Conservation (phyloP, 192 early-diverging fungal genomes). For the Spizellomyces punctatus region DNA sequence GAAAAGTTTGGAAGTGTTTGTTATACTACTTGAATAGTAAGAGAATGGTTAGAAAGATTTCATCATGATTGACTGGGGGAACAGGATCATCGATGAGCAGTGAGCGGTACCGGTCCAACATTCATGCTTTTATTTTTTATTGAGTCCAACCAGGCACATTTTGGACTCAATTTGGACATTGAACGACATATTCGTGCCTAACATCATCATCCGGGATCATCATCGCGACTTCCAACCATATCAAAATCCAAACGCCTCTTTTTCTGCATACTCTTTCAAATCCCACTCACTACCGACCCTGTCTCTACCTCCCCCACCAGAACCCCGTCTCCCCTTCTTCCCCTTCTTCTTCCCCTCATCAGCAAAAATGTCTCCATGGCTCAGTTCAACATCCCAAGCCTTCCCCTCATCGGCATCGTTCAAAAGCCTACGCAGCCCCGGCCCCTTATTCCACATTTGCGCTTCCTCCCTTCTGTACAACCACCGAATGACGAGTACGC, state of each 20-base stretch:
- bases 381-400: slow-evolving; percentile 43
- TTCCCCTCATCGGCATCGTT: slow-evolving; percentile 45
- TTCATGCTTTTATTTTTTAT: too few species aligned
- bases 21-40: too few species aligned
- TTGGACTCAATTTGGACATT: too few species aligned
- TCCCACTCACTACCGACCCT: slow-evolving; percentile 21
- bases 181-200: too few species aligned
- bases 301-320: not conserved
- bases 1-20: too few species aligned
- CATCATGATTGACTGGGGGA: too few species aligned
- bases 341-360: slow-evolving; percentile 19
- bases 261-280: slow-evolving; percentile 26
- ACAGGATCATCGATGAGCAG: too few species aligned
- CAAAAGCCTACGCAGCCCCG: slow-evolving; percentile 38
- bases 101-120: too few species aligned
- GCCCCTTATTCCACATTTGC: slow-evolving; percentile 32
- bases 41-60: too few species aligned
- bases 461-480: slow-evolving; percentile 35
- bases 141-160: too few species aligned
- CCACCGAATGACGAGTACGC: slow-evolving; percentile 28
- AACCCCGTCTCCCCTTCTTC: slow-evolving; percentile 12
- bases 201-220: too few species aligned
- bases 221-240: not conserved
- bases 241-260: not conserved
- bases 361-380: slow-evolving; percentile 29